Evolutionary conservation across 2,329 filamentous ascomycete genomes (phyloP), one percentile per base, ranked within the genome.

Genomic region (Fusarium haematococcum): DNA sequence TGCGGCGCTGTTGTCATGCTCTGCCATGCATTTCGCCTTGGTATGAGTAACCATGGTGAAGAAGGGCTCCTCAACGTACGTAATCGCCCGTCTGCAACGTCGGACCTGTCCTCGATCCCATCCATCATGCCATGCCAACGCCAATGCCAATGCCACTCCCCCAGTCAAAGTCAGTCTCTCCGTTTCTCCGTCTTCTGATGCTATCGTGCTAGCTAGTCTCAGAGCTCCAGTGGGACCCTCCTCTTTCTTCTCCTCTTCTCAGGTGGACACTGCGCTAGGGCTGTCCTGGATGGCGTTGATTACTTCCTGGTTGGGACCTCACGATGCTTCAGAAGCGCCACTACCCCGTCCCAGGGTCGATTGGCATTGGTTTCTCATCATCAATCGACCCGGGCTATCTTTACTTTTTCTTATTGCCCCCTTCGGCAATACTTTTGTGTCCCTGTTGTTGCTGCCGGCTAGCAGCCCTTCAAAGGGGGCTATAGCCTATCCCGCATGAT

Each of bases 311-410:
- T 73, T 65, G 43, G 69, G 75, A 68, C 65, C 74, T 75, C 72
- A 77, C 75, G 76, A 78, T 78, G 69, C 76, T 68, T 78, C 76
- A 76, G 54, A 56, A 63, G 48, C 27, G 57, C 65, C 60, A 72
- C 69, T 66, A 60, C 68, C 68, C 67, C 58, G 67, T 48, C 56
- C 35, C 16, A 63, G 32, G 59, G 59, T 63, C 67, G 33, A 61
- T 67, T 66, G 56, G 58, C 57, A 65, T 56, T 59, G 59, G 68
- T 63, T 70, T 66, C 33, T 61, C 54, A 69, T 67, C 72, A 57
- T 66, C 66, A 66, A 68, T 60, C 65, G 37, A 48, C 65, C 50
- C 60, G 68, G 58, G 50, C 59, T 72, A 67, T 57, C 52, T 69
- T 72, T 77, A 48, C 54, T 67, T 68, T 67, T 67, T 70, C 52